These are phyloP conservation scores for Helminthosporium solani DNA, from an alignment of 2,329 filamentous ascomycete genomes.

Conservation along the genomic window DNA sequence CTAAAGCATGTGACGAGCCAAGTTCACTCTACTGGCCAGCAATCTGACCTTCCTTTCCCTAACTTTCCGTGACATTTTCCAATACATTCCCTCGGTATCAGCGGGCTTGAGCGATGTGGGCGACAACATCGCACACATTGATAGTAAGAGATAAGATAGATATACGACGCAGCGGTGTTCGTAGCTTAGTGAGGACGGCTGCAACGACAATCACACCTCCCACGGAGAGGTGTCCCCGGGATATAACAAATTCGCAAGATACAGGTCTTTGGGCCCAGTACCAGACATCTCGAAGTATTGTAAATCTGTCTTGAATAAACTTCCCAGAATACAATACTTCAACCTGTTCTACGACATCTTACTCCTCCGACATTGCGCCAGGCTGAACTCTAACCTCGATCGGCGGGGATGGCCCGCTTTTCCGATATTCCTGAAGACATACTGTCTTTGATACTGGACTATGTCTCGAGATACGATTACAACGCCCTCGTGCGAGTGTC, in stretches of 20 bases:
- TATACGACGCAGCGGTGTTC: background rate
- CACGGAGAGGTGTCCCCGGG: no score
- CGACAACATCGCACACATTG: background rate
- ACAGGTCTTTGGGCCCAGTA: no score
- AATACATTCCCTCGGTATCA: conserved; percentile 4
- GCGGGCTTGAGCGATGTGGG: conserved; percentile 1
- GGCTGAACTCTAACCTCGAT: conserved; percentile 1
- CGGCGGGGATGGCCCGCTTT: conserved; percentile 17
- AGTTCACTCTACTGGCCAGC: conserved; percentile 7
- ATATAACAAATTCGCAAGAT: no score
- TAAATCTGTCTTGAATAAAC: no score
- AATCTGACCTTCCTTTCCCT: conserved; percentile 13
- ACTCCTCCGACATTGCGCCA: background rate
- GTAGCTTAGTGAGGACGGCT: background rate
- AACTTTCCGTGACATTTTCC: conserved; percentile 5
- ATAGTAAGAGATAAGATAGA: background rate
- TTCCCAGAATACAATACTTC: no score
- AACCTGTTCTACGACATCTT: no score
- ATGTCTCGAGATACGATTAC: conserved; percentile 16
- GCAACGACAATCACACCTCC: background rate
- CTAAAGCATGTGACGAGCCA: conserved; percentile 15
- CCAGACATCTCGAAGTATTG: no score
- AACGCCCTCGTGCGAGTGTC: conserved; percentile 17
- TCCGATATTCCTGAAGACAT: conserved; percentile 18
- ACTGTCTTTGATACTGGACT: conserved; percentile 13